Evolutionary conservation across 2,329 filamentous ascomycete genomes (phyloP), one percentile per base, ranked within the genome.

Genomic region (Fusarium sp.): DNA sequence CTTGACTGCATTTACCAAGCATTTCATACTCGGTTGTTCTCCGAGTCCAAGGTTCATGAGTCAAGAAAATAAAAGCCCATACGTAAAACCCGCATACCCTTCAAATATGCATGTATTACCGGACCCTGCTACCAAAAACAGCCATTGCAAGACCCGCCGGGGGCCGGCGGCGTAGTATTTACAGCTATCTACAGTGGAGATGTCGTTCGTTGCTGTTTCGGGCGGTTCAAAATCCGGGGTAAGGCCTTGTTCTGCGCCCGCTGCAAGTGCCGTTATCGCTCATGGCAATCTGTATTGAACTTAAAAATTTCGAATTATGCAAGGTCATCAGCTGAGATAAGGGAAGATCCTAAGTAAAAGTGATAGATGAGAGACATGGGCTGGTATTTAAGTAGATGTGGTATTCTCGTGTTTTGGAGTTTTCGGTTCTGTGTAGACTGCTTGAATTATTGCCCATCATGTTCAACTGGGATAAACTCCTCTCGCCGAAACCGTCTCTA

Each of bases 401-500:
- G 1, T 25, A 13, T 20, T 17, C 35, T 44, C 15, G 11, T 30
- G 15, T 17, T 43, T 5, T 11, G 19, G 14, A 4, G 14, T 7
- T 19, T 15, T 4, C 22, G n/a, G 39, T 23, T 30, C 27, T 35
- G 15, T 15, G 43, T 17, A 47, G 23, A 27, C 19, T 50, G 22
- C 41, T n/a, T 27, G n/a, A 23, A 23, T 13, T 22, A 51, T 32
- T 33, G 51, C 43, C 27, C 37, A 33, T 45, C 33, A 70, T 70
- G 67, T 59, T 69, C 46, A 59, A 43, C 56, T 75, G 73, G 73
- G 55, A 62, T 10, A 65, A 48, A 3, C 56, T 71, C 3, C 19
- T 71, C 37, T 71, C 67, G 4, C 33, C 67, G 8, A 72, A 72
- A 62, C 75, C 75, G 71, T 76, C 75, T 32, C 64, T 77, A 20